Evolutionary conservation across 176 grass and related monocot genomes (phyloP).

Genomic region (Avena eriantha): DNA sequence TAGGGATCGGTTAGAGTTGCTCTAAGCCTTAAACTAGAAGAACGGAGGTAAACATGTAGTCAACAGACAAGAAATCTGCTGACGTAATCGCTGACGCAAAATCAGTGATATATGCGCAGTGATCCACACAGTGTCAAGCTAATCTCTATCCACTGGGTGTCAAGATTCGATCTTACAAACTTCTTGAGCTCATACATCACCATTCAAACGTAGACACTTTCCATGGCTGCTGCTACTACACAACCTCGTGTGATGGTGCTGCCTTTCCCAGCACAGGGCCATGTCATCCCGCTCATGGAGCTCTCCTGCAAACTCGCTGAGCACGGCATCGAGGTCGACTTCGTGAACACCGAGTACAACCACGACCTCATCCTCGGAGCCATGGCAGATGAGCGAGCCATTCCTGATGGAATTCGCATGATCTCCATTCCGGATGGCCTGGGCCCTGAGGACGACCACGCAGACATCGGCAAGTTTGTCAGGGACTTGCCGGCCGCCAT

Average conservation of each 20-base stretch:
- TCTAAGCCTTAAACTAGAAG: too few relatives aligned
- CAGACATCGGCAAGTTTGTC: constrained; percentile 41
- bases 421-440: constrained; percentile 69
- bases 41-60: not conserved
- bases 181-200: not conserved
- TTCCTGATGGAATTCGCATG: constrained; percentile 53
- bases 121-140: not conserved
- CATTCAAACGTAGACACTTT: not conserved
- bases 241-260: constrained; percentile 46
- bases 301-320: constrained; percentile 48
- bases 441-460: constrained; percentile 55
- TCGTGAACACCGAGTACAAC: constrained; percentile 66
- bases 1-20: too few relatives aligned
- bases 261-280: constrained; percentile 63
- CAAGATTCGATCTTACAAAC: constrained; percentile 1
- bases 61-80: constrained; percentile 33
- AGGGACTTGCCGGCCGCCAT: constrained; percentile 51
- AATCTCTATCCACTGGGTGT: not conserved
- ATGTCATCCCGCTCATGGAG: constrained; percentile 64
- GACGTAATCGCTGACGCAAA: not conserved
- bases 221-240: constrained; percentile 23
- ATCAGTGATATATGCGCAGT: not conserved
- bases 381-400: constrained; percentile 33
- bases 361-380: constrained; percentile 37
- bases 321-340: constrained; percentile 52